Conservation (phyloP, 176 grass and related monocot genomes). For the Lolium rigidum region DNA sequence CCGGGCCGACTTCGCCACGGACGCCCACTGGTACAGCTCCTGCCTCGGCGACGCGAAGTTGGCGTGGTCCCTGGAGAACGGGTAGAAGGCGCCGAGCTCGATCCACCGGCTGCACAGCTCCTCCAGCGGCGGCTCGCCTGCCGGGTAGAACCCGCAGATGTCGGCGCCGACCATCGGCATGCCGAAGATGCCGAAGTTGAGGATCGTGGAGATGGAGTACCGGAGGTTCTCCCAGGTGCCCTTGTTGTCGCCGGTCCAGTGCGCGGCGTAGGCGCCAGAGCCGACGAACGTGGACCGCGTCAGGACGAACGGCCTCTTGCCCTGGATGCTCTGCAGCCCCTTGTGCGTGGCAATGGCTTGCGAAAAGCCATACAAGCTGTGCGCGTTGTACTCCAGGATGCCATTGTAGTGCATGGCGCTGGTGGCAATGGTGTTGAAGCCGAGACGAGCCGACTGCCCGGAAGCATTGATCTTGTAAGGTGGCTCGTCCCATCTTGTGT, state of each 20-base stretch:
- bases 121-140: conserved; percentile 38
- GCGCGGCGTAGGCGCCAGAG: conserved; percentile 73
- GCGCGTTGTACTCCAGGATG: conserved; percentile 85
- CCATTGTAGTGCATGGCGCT: conserved; percentile 74
- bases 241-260: conserved; percentile 97
- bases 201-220: conserved; percentile 77
- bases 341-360: conserved; percentile 83
- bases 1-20: conserved; percentile 75
- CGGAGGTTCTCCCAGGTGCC: conserved; percentile 87
- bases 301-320: conserved; percentile 92
- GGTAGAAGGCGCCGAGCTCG: conserved; percentile 93
- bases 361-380: conserved; percentile 89
- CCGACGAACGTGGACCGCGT: conserved; percentile 80
- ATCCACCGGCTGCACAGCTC: conserved; percentile 98
- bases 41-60: conserved; percentile 85
- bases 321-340: conserved; percentile 64
- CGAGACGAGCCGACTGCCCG: conserved; percentile 56
- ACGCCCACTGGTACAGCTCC: conserved; percentile 84
- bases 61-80: conserved; percentile 92
- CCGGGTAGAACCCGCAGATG: conserved; percentile 85
- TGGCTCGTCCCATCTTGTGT: conserved; percentile 83
- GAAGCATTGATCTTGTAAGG: conserved; percentile 99
- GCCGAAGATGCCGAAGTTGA: conserved; percentile 94
- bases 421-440: conserved; percentile 84
- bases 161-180: conserved; percentile 95